Evolutionary conservation across 1,139 yeast species (phyloP), one percentile per base, ranked within the genome.

Genomic region (Schizosaccharomyces versatilis): DNA sequence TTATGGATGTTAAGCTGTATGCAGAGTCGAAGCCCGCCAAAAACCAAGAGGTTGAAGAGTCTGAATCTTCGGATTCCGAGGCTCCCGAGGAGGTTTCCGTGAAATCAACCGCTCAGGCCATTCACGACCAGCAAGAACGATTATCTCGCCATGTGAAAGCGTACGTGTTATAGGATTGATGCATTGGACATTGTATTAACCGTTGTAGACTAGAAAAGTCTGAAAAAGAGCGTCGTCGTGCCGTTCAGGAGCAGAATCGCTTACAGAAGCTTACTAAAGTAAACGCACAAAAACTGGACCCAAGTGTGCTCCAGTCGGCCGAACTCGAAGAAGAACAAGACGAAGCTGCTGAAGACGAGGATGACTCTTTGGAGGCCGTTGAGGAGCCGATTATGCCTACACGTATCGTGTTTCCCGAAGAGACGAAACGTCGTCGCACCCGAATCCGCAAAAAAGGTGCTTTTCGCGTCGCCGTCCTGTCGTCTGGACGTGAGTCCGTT

Each of bases 61-160:
- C 49, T 32, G 49, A 44, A 8, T 24, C 38, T 24, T 32, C 19
- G 10, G 19, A 32, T 44, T 32, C 19, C 6, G 49, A 44, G 32
- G 49, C 49, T 9, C 49, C 49, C 38, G 49, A 44, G 32, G 49
- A 44, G 38, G 49, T 44, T 24, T 44, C 49, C 8, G 36, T 44
- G 36, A 44, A 44, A 14, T 19, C 38, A n/a, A 44, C 38, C 14
- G n/a, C 38, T 12, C 10, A 17, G 12, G 49, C 19, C 8, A 36
- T 32, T 2, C 19, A 44, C 9, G 38, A 44, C 14, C 6, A n/a
- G 38, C 12, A 19, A 7, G 14, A 24, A 32, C 49, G 32, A 9
- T 14, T 44, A 2, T 14, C 19, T 2, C 38, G 32, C 7, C 36
- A 44, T 24, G 49, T 19, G 7, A 24, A 14, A 44, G 14, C 15